Conservation (phyloP, 805 yeast genomes). For the Metschnikowia continentalis region DNA sequence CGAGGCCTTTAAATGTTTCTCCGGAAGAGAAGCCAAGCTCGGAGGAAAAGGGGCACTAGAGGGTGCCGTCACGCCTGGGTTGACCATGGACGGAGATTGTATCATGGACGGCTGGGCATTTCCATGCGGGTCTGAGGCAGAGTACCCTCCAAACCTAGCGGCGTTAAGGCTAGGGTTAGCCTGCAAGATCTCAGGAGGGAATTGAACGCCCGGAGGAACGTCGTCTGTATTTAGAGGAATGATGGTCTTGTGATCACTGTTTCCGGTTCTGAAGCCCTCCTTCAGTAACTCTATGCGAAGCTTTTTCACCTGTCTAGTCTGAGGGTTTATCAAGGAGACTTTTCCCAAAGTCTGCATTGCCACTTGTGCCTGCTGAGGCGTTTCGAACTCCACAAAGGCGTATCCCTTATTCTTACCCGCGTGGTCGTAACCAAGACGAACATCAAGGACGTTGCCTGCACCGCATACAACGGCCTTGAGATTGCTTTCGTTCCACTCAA, state of each 20-base stretch:
- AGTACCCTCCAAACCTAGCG: conserved; percentile 2
- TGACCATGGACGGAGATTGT: conserved; percentile 1
- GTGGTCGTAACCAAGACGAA: conserved; percentile 56
- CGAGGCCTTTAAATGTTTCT: conserved; percentile 47
- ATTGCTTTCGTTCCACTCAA: conserved; percentile 64
- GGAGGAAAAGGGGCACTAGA: neutral
- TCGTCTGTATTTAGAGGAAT: conserved; percentile 42
- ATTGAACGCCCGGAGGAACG: conserved; percentile 53
- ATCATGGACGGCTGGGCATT: neutral
- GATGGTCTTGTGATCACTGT: conserved; percentile 38
- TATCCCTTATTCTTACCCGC: conserved; percentile 63
- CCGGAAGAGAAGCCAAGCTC: conserved; percentile 9
- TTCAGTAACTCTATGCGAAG: conserved; percentile 58
- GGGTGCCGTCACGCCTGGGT: neutral
- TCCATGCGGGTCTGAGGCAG: neutral
- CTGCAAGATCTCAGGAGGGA: conserved; percentile 46
- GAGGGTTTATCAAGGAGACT: conserved; percentile 32
- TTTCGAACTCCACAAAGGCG: conserved; percentile 57
- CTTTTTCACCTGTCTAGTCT: conserved; percentile 30
- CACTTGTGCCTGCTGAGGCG: conserved; percentile 48
- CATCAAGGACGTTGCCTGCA: conserved; percentile 65
- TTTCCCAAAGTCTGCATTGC: conserved; percentile 45
- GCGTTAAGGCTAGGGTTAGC: conserved; percentile 1
- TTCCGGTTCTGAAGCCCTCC: conserved; percentile 43
- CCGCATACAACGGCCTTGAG: conserved; percentile 65